Evolutionary conservation across 352 stramenopile genomes (phyloP), one percentile per base, ranked within the genome.

Genomic region (Phytophthora multivora): DNA sequence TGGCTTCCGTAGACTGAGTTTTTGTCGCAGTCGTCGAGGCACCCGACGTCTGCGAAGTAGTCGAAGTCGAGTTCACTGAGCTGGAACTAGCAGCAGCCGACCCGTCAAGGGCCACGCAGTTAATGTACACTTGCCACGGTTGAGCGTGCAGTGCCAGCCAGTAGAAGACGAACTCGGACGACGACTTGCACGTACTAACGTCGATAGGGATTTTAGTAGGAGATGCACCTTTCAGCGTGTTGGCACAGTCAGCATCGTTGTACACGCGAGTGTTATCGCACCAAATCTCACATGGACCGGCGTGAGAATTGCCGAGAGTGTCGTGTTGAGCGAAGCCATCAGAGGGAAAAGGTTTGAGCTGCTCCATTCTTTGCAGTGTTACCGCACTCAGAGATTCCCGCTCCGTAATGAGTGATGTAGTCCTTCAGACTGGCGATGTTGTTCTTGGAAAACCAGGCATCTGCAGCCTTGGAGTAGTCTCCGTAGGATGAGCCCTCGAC

Each of bases 101-200:
- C 23, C 60, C 62, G 16, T 73, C 49, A 1, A 77, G 48, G 8
- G 56, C 39, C 25, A 69, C 68, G 38, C 72, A 80, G 59, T 80
- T 75, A 39, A 76, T 71, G 63, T 79, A 79, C 28, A 77, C 48
- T 56, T 83, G 70, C 70, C 69, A 83, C 55, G 72, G 62, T 19
- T 75, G 59, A 13, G 33, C 49, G 39, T 79, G 73, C 46, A 79
- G 41, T 0, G 73, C 73, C 1, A 79, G 43, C 73, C 73, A 83
- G 58, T 76, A 79, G 56, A 83, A 79, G 11, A 66, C 59, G 7
- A 83, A 45, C 38, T 72, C 53, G 21, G 43, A 59, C 19, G 66
- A 59, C 5, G 59, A 41, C 33, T 67, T 51, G 54, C 74, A 83
- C 11, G 33, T 62, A 18, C 41, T 56, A n/a, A 65, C 54, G 42